Conservation (phyloP, 225 moss, liverwort and hornwort genomes). For the Bryoerythrophyllum caledonicum region DNA sequence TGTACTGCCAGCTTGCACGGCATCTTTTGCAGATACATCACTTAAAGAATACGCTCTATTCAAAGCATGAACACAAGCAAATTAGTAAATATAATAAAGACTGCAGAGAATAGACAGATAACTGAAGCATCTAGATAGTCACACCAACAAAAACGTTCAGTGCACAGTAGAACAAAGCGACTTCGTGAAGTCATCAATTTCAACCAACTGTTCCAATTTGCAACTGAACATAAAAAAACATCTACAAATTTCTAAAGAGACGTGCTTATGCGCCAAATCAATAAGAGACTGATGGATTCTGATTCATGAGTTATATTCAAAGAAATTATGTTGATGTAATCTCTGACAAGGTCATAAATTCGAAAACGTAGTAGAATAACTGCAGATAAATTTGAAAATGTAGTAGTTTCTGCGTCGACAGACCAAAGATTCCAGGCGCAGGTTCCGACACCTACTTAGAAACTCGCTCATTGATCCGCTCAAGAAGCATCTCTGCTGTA, state of each 20-base stretch:
- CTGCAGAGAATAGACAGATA: slow-evolving; percentile 3
- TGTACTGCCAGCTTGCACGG: slow-evolving; percentile 10
- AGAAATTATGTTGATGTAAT: not conserved
- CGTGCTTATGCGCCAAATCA: not conserved
- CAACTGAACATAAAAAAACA: not conserved
- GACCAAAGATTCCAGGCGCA: not conserved
- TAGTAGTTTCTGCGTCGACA: not conserved
- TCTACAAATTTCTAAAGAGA: not conserved
- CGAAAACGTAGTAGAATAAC: not conserved
- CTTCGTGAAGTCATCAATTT: not conserved
- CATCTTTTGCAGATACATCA: slow-evolving; percentile 35
- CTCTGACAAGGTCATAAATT: not conserved
- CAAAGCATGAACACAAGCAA: slow-evolving; percentile 6
- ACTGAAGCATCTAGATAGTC: slow-evolving; percentile 9
- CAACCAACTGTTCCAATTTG: slow-evolving; percentile 13
- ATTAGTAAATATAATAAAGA: slow-evolving; percentile 18
- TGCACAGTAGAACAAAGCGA: slow-evolving; percentile 1
- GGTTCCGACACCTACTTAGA: slow-evolving; percentile 48
- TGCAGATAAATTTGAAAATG: not conserved
- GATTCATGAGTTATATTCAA: not conserved
- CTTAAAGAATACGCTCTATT: slow-evolving; percentile 41
- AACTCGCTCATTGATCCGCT: slow-evolving; percentile 77
- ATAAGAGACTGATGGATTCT: not conserved
- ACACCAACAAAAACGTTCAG: slow-evolving; percentile 6
- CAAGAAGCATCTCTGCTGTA: slow-evolving; percentile 67